Evolutionary conservation across 352 stramenopile genomes (phyloP).

Genomic region (Saprolegnia diclina): DNA sequence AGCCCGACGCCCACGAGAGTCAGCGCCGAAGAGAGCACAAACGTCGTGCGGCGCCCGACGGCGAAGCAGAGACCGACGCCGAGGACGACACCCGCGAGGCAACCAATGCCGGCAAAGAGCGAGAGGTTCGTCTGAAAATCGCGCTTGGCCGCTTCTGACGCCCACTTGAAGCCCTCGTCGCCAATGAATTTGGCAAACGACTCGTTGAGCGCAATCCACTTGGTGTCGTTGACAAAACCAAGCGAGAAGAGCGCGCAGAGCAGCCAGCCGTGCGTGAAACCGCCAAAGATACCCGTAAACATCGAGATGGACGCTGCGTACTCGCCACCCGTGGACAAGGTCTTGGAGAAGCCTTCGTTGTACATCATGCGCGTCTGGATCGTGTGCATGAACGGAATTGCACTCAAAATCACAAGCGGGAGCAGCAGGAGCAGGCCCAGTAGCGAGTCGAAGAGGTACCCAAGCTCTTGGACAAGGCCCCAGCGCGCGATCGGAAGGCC

Average conservation of each 20-base stretch:
- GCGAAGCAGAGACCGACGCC: slow-evolving; percentile 46
- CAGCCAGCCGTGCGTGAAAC: slow-evolving; percentile 75
- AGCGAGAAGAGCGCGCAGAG: slow-evolving; percentile 76
- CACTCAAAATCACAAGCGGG: slow-evolving; percentile 66
- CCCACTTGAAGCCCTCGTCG: slow-evolving; percentile 10
- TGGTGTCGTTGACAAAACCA: slow-evolving; percentile 65
- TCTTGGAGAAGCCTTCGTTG: slow-evolving; percentile 81
- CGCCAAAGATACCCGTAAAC: slow-evolving; percentile 59
- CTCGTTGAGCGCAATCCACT: slow-evolving; percentile 76
- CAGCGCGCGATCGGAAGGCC: slow-evolving; percentile 54
- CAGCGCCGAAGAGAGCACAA: slow-evolving; percentile 50
- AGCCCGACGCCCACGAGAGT: slow-evolving; percentile 57
- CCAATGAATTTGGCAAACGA: slow-evolving; percentile 83
- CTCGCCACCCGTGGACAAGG: slow-evolving; percentile 75
- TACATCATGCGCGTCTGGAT: slow-evolving; percentile 90
- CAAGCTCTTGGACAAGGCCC: slow-evolving; percentile 66
- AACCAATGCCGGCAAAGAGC: slow-evolving; percentile 54
- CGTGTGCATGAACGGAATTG: slow-evolving; percentile 83
- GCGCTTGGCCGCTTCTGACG: slow-evolving; percentile 28
- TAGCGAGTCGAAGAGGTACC: slow-evolving; percentile 84
- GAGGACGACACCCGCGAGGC: slow-evolving; percentile 46
- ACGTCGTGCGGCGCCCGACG: slow-evolving; percentile 58
- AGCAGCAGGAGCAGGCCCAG: slow-evolving; percentile 70
- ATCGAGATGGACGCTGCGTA: slow-evolving; percentile 72
- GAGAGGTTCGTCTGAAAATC: slow-evolving; percentile 64